Evolutionary conservation across 345 rosid species (phyloP), one percentile per base, ranked within the genome.

Genomic region (Trapa bicornis): DNA sequence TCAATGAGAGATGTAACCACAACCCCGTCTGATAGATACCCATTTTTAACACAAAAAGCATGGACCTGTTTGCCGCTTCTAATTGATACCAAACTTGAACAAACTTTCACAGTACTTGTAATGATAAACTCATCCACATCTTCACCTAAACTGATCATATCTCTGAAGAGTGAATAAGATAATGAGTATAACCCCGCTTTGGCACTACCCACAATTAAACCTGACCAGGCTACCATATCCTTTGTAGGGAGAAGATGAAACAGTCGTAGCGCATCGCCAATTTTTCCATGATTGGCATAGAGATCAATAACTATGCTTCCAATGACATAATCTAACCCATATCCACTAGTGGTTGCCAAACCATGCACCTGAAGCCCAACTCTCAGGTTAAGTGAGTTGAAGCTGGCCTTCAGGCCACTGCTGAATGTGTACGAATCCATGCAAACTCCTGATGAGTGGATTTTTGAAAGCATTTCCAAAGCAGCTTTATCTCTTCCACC

Each of bases 311-410:
- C 82, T 77, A 82, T 75, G 80, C 89, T 85, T 62, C 91, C 87
- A 52, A 84, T 81, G n/a, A 81, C 68, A 65, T 68, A 77, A 77
- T 89, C 89, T 37, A 81, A 75, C 65, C 78, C 91, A 69, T 78
- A 79, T 22, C 93, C 88, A 39, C 80, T 75, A 14, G 75, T 66
- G 69, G 84, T 78, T 68, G 80, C 73, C 66, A 87, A 73, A 73
- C 83, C 79, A 75, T 89, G 89, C 56, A 87, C 85, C 73, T 89
- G 93, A 77, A 73, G 74, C 65, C 89, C 87, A 3, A 85, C 74
- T 77, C 80, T 77, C 50, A 73, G 66, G 73, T 68, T 78, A 47
- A 70, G 72, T 79, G 82, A 68, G 80, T 81, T 82, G 76, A 81
- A 61, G 78, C 89, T 85, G 47, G 85, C 71, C 80, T 84, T 89